phyloP scores from a whole-genome alignment of 805 yeast genomes.

The Wickerhamiella allomyrinae region DNA sequence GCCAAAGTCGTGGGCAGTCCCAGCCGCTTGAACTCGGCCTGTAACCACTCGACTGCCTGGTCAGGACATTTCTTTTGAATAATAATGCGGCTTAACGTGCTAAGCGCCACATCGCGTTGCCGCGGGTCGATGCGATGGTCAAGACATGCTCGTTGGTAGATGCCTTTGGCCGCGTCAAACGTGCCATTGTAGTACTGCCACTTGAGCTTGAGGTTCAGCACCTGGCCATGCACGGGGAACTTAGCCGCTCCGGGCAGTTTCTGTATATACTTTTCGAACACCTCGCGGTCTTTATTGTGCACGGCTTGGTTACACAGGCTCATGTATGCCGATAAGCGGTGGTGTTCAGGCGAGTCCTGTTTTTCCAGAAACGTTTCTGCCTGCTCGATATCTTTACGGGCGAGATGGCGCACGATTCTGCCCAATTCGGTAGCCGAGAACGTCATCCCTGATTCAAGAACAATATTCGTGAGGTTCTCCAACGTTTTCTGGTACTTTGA shows the following conservation, averaged over 20 bases:
- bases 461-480: neutral
- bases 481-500: neutral
- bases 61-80: neutral
- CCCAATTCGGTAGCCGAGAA: conserved; percentile 17
- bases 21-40: conserved; percentile 5
- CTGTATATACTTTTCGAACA: neutral
- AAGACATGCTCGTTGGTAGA: conserved; percentile 10
- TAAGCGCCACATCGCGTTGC: conserved; percentile 13
- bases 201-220: conserved; percentile 13
- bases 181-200: conserved; percentile 15
- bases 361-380: conserved; percentile 4
- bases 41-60: conserved; percentile 8
- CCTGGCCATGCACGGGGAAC: conserved; percentile 6
- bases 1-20: neutral
- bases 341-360: neutral
- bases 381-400: neutral
- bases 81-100: conserved; percentile 6
- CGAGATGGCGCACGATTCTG: conserved; percentile 7
- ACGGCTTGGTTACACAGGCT: conserved; percentile 13
- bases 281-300: neutral
- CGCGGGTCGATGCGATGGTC: conserved; percentile 1
- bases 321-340: conserved; percentile 5
- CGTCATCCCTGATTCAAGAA: conserved; percentile 19
- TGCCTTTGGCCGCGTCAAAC: conserved; percentile 10
- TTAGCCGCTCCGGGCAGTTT: neutral